phyloP scores from a whole-genome alignment of 2,329 filamentous ascomycete genomes.

The Arthrobotrys megalospora region DNA sequence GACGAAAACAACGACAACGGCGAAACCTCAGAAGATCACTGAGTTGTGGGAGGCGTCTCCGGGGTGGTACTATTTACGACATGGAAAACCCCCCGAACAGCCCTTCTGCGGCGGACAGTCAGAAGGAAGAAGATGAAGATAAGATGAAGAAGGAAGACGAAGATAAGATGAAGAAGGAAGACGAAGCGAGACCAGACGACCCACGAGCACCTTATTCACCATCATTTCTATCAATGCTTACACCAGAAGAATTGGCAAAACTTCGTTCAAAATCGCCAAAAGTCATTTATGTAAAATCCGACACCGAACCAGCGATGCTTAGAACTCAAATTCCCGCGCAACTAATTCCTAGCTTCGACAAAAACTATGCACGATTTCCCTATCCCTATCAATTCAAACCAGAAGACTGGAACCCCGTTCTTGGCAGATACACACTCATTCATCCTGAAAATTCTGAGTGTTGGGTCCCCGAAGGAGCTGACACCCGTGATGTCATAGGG shows the following conservation, averaged over 20 bases:
- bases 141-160: not conserved
- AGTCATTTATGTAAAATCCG: not conserved
- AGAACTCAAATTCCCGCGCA: not conserved
- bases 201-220: not conserved
- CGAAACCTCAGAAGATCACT: too few relatives aligned
- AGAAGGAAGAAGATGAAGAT: not conserved
- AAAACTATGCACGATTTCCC: not conserved
- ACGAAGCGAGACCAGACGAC: not conserved
- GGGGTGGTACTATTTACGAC: not conserved
- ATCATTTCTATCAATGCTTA: not conserved
- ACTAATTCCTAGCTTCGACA: not conserved
- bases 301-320: not conserved
- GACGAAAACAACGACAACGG: too few relatives aligned
- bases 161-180: not conserved
- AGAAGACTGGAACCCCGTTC: constrained; percentile 9
- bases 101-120: not conserved
- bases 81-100: constrained; percentile 6
- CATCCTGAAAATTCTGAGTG: constrained; percentile 17
- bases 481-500: not conserved
- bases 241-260: constrained; percentile 10
- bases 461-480: constrained; percentile 14
- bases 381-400: not conserved
- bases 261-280: constrained; percentile 4
- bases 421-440: constrained; percentile 11
- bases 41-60: not conserved